phyloP scores from a whole-genome alignment of 805 yeast species.

The Teunomyces funiuensis region DNA sequence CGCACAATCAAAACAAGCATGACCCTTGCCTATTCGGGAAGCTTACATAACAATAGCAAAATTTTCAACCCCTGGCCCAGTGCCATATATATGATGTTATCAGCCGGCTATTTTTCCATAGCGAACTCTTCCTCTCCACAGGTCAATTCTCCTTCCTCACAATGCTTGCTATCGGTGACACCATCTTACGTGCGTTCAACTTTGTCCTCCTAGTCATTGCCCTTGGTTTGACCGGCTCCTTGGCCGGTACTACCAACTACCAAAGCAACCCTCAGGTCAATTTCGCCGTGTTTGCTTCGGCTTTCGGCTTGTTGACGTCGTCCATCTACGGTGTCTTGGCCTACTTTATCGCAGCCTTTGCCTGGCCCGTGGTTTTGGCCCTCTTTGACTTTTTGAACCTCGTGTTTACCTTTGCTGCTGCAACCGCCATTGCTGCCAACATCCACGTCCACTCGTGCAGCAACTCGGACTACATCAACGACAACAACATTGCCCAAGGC shows the following conservation, averaged over 20 bases:
- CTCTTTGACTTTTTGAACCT: constrained; percentile 81
- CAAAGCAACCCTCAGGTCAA: constrained; percentile 78
- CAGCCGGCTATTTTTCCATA: background rate
- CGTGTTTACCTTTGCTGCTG: constrained; percentile 92
- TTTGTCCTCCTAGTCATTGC: constrained; percentile 74
- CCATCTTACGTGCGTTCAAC: constrained; percentile 70
- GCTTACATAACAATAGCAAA: constrained; percentile 7
- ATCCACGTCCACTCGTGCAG: constrained; percentile 84
- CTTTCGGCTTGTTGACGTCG: constrained; percentile 80
- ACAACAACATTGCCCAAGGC: constrained; percentile 74
- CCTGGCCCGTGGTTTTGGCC: constrained; percentile 82
- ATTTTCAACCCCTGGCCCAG: background rate
- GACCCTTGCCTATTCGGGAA: constrained; percentile 18
- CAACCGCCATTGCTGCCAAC: constrained; percentile 90
- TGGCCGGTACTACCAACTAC: constrained; percentile 59
- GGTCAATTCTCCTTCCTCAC: constrained; percentile 3
- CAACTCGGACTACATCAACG: constrained; percentile 61
- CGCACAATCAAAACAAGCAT: constrained; percentile 15
- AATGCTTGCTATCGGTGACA: constrained; percentile 74
- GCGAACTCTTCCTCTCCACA: background rate
- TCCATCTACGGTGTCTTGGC: constrained; percentile 79
- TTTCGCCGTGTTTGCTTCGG: constrained; percentile 83
- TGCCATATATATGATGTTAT: constrained; percentile 5
- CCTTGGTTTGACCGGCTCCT: constrained; percentile 87
- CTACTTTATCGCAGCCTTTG: constrained; percentile 71